Evolutionary conservation across 1,284 basidiomycete genomes (phyloP).

Genomic region (Caloboletus firmus): DNA sequence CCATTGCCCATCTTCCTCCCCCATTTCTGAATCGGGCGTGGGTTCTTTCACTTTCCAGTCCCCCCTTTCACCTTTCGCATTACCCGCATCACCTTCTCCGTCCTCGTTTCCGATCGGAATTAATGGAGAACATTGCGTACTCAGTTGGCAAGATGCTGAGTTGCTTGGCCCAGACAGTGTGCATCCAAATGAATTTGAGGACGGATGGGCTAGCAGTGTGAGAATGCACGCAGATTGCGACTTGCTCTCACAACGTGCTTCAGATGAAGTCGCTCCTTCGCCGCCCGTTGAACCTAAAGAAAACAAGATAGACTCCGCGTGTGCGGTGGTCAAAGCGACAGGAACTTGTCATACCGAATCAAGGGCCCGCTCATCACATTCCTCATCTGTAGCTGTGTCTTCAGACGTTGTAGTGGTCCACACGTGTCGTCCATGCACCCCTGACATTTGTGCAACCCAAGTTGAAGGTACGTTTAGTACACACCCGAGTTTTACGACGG

Average conservation of each 20-base stretch:
- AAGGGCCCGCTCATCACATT: not conserved
- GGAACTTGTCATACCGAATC: conserved; percentile 6
- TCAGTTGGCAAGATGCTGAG: conserved; percentile 49
- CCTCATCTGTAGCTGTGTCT: conserved; percentile 3
- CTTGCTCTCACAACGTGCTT: conserved; percentile 6
- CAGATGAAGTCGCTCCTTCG: not conserved
- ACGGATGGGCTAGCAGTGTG: conserved; percentile 37
- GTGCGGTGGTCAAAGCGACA: conserved; percentile 4
- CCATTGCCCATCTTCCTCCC: too few relatives aligned
- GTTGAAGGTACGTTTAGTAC: conserved; percentile 56
- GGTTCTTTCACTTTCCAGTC: conserved; percentile 18
- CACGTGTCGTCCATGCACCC: conserved; percentile 59
- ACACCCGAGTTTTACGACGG: not conserved
- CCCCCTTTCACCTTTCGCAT: conserved; percentile 16
- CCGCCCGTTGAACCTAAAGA: conserved; percentile 1
- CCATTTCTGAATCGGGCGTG: conserved; percentile 17
- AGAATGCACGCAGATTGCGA: conserved; percentile 15
- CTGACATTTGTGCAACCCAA: conserved; percentile 61
- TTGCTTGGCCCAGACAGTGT: conserved; percentile 51
- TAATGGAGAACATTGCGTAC: conserved; percentile 25
- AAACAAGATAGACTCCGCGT: conserved; percentile 2
- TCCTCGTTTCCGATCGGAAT: conserved; percentile 9
- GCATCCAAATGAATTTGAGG: conserved; percentile 45
- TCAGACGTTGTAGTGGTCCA: conserved; percentile 45
- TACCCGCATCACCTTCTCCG: conserved; percentile 5